Percentiles rank a stretch among this genome's conserved stretches.
These are phyloP conservation scores for Salix brachista DNA, from an alignment of 345 rosid species.

Conservation along the genomic window DNA sequence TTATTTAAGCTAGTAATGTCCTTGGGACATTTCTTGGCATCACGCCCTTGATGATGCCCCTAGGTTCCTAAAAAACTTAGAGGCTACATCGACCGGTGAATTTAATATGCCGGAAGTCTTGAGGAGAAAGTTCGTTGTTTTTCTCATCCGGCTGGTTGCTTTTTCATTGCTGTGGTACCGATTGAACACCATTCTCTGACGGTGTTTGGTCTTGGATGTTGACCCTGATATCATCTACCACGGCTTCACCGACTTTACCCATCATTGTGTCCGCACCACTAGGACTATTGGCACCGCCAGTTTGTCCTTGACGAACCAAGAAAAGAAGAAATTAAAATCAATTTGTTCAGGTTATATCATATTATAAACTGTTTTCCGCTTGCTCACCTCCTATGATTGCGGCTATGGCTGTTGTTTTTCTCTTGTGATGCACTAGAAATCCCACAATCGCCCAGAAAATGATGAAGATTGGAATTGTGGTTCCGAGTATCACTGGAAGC, in stretches of 20 bases:
- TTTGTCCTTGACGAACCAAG: conserved; percentile 1
- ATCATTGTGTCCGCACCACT: conserved; percentile 6
- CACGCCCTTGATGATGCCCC: not conserved
- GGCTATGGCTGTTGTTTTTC: conserved; percentile 32
- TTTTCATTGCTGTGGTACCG: not conserved
- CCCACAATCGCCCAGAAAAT: conserved; percentile 33
- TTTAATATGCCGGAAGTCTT: not conserved
- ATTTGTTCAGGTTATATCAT: not conserved
- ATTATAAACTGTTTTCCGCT: not conserved
- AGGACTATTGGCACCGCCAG: conserved; percentile 11
- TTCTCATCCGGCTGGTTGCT: not conserved
- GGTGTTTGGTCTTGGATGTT: conserved; percentile 13
- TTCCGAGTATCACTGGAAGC: conserved; percentile 37
- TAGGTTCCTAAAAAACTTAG: not conserved
- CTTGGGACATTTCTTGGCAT: not conserved
- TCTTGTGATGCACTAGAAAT: conserved; percentile 23
- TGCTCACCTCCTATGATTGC: conserved; percentile 13
- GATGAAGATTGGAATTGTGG: conserved; percentile 30
- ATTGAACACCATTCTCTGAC: not conserved
- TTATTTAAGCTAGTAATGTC: not conserved
- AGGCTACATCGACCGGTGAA: not conserved
- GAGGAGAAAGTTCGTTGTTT: not conserved
- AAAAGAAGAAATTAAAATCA: not conserved
- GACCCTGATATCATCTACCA: conserved; percentile 15
- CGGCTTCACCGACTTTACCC: conserved; percentile 11